These are phyloP conservation scores for Moricandia moricandioides DNA, from an alignment of 345 rosid genomes.

Conservation along the genomic window DNA sequence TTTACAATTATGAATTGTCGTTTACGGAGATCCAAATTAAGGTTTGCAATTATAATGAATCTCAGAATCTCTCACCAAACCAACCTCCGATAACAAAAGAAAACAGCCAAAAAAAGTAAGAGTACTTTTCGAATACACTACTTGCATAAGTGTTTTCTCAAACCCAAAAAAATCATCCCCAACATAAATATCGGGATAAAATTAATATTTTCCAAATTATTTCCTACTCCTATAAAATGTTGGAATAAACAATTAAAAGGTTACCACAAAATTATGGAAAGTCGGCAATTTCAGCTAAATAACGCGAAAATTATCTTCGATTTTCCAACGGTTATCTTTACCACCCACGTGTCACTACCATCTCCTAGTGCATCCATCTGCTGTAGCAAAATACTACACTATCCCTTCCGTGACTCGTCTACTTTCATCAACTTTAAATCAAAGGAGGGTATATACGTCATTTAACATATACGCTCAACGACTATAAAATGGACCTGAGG, in stretches of 20 bases:
- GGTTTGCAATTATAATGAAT: no score
- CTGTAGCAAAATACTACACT: not conserved
- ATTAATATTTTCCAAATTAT: not conserved
- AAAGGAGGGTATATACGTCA: conserved; percentile 13
- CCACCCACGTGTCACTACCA: conserved; percentile 10
- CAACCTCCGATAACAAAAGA: no score
- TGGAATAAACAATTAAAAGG: not conserved
- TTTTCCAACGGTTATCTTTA: not conserved
- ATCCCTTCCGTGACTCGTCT: not conserved
- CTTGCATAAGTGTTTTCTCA: conserved; percentile 16
- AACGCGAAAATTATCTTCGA: conserved; percentile 8
- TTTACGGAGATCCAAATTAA: no score
- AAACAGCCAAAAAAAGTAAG: not conserved
- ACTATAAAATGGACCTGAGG: not conserved
- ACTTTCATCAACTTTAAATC: not conserved
- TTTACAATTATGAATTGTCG: not conserved
- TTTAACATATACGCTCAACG: not conserved
- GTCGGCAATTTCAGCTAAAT: conserved; percentile 1
- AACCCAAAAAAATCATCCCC: not conserved
- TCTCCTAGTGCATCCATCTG: not conserved
- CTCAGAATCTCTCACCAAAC: no score
- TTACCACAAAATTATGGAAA: not conserved
- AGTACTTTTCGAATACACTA: not conserved
- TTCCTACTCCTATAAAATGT: not conserved
- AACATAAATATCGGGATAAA: conserved; percentile 3